Conservation (phyloP, 208 protist species). For the Naegleria lovaniensis region DNA sequence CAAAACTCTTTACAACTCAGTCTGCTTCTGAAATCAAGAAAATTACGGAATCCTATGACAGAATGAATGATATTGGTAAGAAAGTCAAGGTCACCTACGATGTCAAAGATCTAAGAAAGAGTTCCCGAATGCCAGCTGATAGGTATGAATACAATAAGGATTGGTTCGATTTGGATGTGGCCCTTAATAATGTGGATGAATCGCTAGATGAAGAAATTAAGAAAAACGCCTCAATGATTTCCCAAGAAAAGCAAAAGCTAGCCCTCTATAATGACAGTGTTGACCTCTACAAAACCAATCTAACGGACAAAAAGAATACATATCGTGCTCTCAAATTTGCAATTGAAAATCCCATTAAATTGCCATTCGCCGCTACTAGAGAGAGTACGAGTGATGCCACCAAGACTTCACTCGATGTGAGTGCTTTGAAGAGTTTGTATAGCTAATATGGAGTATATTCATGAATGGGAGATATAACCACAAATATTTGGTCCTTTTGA, state of each 20-base stretch:
- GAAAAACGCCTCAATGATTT: not conserved
- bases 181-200: not conserved
- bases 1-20: not conserved
- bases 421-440: too few species aligned
- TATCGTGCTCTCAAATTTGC: conserved; percentile 11
- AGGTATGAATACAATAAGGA: conserved; percentile 8
- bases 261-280: not conserved
- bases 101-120: not conserved
- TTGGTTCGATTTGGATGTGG: conserved; percentile 5
- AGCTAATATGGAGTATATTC: too few species aligned
- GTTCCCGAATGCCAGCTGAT: not conserved
- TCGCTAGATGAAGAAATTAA: not conserved
- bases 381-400: too few species aligned
- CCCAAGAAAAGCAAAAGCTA: not conserved
- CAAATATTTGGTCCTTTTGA: too few species aligned
- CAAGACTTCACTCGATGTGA: too few species aligned
- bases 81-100: not conserved
- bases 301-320: not conserved
- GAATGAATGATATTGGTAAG: not conserved
- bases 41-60: not conserved
- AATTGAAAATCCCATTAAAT: not conserved
- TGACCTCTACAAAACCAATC: not conserved
- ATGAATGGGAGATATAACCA: too few species aligned
- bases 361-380: not conserved
- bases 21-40: not conserved